Evolutionary conservation across 495 filamentous ascomycete species (phyloP), one percentile per base, ranked within the genome.

Genomic region (Xylaria bambusicola): DNA sequence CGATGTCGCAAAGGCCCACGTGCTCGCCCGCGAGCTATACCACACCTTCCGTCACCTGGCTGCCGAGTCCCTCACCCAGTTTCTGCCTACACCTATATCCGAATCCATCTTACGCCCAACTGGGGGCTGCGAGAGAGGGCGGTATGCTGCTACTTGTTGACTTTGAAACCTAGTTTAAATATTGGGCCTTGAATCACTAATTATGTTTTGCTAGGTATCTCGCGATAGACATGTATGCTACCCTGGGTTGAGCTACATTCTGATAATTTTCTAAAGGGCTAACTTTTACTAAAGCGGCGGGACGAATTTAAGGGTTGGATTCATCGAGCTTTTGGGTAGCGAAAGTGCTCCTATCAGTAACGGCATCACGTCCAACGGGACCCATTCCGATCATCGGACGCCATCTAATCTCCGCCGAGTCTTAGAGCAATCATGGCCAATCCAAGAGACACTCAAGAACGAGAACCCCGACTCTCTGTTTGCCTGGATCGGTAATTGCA

Each of bases 1-100:
- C 56, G 73, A 79, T 61, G 59, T 70, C 26, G 53, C 68, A 6
- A 75, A 77, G 33, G 77, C 88, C 10, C 78, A 87, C 55, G 72
- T 75, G 52, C 76, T 93, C 46, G 84, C 90, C 1, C 77, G 75
- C 50, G 81, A 81, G 52, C 83, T 92, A 35, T 82, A 80, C 52
- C 73, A 62, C 27, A 85, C 82, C 31, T 94, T 87, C 64, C 74
- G 74, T 46, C 63, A 82, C 17, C 77, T 94, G 48, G 88, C 89
- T 24, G 75, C 84, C 56, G 77, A 83, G 8, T 90, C 88, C 6
- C 66, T 80, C 33, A 75, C 89, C 44, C 89, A 93, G 67, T 93
- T 93, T 56, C 75, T 94, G 27, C 82, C 89, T 2, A 94, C 90
- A 2, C 90, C 90, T 2, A 87, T 94, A 57, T 90, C 88, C 31